phyloP scores from a whole-genome alignment of 2,329 filamentous ascomycete species.

The Lasiodiplodia sp. region DNA sequence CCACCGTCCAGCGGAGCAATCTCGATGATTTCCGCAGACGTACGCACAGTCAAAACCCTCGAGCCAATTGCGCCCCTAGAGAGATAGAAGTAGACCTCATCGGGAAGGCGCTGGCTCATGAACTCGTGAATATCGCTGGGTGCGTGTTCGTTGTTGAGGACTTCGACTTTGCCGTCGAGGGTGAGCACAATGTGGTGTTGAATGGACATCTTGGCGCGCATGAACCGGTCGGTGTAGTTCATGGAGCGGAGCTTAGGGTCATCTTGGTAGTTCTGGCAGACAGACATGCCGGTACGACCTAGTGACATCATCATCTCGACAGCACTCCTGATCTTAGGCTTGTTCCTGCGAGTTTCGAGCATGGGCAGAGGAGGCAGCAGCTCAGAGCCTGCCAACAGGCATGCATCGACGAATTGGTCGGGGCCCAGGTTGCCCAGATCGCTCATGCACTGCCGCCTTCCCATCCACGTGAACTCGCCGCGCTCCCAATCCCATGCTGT shows the following conservation, averaged over 20 bases:
- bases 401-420: slow-evolving; percentile 81
- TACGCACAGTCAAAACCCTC: slow-evolving; percentile 81
- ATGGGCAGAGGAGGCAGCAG: slow-evolving; percentile 83
- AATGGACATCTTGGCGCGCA: slow-evolving; percentile 82
- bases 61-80: slow-evolving; percentile 82
- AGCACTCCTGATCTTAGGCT: slow-evolving; percentile 73
- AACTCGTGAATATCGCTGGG: slow-evolving; percentile 89
- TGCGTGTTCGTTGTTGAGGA: slow-evolving; percentile 74
- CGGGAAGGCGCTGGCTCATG: slow-evolving; percentile 85
- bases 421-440: slow-evolving; percentile 70
- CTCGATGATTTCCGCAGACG: slow-evolving; percentile 78
- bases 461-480: slow-evolving; percentile 68
- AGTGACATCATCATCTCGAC: slow-evolving; percentile 74
- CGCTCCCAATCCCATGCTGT: slow-evolving; percentile 73
- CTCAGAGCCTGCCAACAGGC: slow-evolving; percentile 81
- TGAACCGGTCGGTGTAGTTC: slow-evolving; percentile 85
- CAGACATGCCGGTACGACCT: slow-evolving; percentile 73
- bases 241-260: slow-evolving; percentile 74
- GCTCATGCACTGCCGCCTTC: slow-evolving; percentile 74
- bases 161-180: slow-evolving; percentile 76
- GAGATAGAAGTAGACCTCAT: slow-evolving; percentile 90
- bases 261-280: slow-evolving; percentile 81
- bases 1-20: slow-evolving; percentile 86
- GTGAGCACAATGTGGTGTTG: slow-evolving; percentile 87
- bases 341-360: slow-evolving; percentile 67